phyloP scores from a whole-genome alignment of 139 green algal species.

The Chlorella sp. region DNA sequence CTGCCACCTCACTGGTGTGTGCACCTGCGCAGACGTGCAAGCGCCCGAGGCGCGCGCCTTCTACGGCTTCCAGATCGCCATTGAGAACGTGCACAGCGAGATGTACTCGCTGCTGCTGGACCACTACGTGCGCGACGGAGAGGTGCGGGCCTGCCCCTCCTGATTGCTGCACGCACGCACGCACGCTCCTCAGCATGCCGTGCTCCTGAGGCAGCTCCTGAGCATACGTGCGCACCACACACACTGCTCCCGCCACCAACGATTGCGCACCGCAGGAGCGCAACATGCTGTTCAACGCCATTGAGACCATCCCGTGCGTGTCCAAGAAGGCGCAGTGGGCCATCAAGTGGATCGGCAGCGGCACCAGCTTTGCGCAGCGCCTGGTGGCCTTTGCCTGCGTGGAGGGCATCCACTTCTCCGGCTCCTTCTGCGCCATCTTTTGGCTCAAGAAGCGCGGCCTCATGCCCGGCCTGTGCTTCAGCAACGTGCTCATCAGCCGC shows the following conservation, averaged over 20 bases:
- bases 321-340: conserved; percentile 97
- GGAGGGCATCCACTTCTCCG: conserved; percentile 97
- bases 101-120: conserved; percentile 99
- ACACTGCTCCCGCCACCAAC: too few species aligned
- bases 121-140: conserved; percentile 90
- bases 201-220: too few species aligned
- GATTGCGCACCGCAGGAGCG: conserved; percentile 56
- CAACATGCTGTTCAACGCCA: conserved; percentile 86
- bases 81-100: conserved; percentile 99
- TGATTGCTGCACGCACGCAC: too few species aligned
- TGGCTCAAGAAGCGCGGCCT: conserved; percentile 98
- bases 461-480: conserved; percentile 97
- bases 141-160: conserved; percentile 45
- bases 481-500: conserved; percentile 95
- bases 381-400: conserved; percentile 94
- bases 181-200: too few species aligned
- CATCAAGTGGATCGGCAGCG: conserved; percentile 89
- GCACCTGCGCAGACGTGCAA: conserved; percentile 50
- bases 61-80: conserved; percentile 99
- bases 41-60: conserved; percentile 87
- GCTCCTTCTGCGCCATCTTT: conserved; percentile 95
- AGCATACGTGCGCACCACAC: too few species aligned
- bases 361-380: conserved; percentile 83
- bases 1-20: too few species aligned
- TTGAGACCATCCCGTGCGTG: conserved; percentile 86